Evolutionary conservation across 148 eudicot genomes (phyloP), one percentile per base, ranked within the genome.

Genomic region (Agrostemma githago): DNA sequence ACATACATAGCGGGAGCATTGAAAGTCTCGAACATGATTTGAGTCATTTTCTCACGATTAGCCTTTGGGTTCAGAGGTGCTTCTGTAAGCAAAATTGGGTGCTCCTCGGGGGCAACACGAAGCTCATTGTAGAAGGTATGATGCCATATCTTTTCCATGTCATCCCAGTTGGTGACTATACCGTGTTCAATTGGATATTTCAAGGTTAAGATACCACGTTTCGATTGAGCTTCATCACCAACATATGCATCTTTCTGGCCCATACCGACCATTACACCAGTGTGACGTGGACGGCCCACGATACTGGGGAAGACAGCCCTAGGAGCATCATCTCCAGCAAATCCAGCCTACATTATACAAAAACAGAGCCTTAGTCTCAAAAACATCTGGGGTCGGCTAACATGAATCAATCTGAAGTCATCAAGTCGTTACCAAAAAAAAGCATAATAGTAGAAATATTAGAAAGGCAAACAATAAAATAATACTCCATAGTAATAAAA

Each of bases 251-350:
- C 84, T 54, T 86, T 83, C 58, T 81, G 82, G 39, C 83, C 85
- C 85, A 81, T 83, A 64, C 86, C 84, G 72, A 83, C 85, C 89
- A 81, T 83, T 74, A 86, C 86, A 76, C 86, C 85, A 59, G 89
- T 79, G 63, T 81, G 85, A 64, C 89, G 86, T 2, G 89, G 88
- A 41, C 87, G 83, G 8, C 89, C 87, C 61, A 86, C 89, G 53
- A 86, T 86, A 82, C 89, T 84, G 61, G 90, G 90, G 74, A 87
- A 87, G 41, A 87, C 86, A 4, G 90, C 90, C 79, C 90, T 81
- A 5, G 90, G 89, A 80, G 89, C 89, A 83, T 86, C 89, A 74
- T 86, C 89, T 78, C 89, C 87, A 11, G 87, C 89, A 74, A 86
- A 86, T 72, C 89, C 89, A 74, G 87, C 89, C 89, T 86, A 64